These are phyloP conservation scores for Ophiostoma pallidulum DNA, from an alignment of 2,329 filamentous ascomycete species.

Conservation along the genomic window DNA sequence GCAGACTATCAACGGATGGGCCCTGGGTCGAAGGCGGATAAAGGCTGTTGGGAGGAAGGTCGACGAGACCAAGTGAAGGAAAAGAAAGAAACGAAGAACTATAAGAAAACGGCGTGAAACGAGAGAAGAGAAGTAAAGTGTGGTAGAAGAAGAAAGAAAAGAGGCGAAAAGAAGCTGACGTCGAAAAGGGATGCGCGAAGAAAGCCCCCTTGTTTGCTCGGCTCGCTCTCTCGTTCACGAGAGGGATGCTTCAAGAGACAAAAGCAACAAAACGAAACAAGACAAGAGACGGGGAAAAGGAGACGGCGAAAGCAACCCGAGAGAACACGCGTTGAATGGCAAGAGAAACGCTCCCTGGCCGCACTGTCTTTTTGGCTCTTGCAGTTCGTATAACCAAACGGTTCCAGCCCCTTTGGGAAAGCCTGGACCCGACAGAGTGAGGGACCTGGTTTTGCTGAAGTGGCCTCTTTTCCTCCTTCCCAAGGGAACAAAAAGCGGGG, in stretches of 20 bases:
- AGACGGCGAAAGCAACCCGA: neutral
- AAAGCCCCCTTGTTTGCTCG: neutral
- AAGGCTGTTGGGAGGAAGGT: neutral
- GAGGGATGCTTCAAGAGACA: slow-evolving; percentile 4
- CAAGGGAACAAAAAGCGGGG: neutral
- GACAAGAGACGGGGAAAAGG: neutral
- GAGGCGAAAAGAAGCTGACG: neutral
- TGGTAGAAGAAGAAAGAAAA: neutral
- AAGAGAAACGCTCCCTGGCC: too few species aligned
- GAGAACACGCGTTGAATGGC: slow-evolving; percentile 3
- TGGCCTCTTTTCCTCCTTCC: slow-evolving; percentile 10
- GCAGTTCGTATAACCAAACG: too few species aligned
- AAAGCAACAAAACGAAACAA: too few species aligned
- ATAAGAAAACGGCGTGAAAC: neutral
- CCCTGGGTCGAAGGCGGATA: neutral
- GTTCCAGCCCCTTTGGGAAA: neutral
- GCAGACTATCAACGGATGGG: neutral
- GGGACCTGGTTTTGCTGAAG: slow-evolving; percentile 9
- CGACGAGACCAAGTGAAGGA: neutral
- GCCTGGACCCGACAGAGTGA: neutral
- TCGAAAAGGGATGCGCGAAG: neutral
- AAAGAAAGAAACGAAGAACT: neutral
- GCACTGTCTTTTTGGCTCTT: too few species aligned
- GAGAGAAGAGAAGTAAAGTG: neutral
- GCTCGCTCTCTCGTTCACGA: slow-evolving; percentile 2